Evolutionary conservation across 148 eudicot genomes (phyloP), one percentile per base, ranked within the genome.

Genomic region (Arbutus unedo): DNA sequence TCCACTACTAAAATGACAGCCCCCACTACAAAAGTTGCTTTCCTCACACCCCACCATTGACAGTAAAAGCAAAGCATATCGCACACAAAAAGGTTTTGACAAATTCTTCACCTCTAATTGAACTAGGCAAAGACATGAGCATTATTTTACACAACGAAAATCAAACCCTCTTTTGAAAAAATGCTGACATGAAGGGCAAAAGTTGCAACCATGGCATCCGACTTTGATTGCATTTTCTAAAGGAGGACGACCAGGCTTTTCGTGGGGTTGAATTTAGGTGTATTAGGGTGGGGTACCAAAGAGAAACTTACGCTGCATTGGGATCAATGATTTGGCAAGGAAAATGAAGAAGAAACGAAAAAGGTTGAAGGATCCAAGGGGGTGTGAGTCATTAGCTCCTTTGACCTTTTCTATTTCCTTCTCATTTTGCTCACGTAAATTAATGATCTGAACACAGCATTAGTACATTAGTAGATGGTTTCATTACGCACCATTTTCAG

Each of bases 11-110:
- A 84, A 81, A 81, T 16, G 74, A 82, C 72, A 48, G 84, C 84
- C 82, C 90, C 86, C 89, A 89, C 87, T 60, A 85, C 74, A 87
- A 66, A 87, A 89, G 92, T 92, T 92, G 93, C 90, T 85, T 81
- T 71, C 83, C 85, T 91, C 98, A 93, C 85, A 84, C 84, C 85
- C 92, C 88, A 82, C 87, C 84, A 79, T 75, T 80, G 84, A 78
- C 78, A 67, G 79, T 81, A 74, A 85, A 85, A 60, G 44, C 41
- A 80, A 75, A 80, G 81, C 81, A 81, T 57, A 64, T 45, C 81
- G 16, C 62, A 86, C 87, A 86, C 80, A 83, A 82, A 88, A 81
- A 84, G 60, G 62, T 55, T 88, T 89, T 91, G 95, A 92, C 90
- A 90, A 84, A 64, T 71, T 84, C 77, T 88, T 77, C 72, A 67